Evolutionary conservation across 2,329 filamentous ascomycete species (phyloP).

Genomic region (Fusarium nanum): DNA sequence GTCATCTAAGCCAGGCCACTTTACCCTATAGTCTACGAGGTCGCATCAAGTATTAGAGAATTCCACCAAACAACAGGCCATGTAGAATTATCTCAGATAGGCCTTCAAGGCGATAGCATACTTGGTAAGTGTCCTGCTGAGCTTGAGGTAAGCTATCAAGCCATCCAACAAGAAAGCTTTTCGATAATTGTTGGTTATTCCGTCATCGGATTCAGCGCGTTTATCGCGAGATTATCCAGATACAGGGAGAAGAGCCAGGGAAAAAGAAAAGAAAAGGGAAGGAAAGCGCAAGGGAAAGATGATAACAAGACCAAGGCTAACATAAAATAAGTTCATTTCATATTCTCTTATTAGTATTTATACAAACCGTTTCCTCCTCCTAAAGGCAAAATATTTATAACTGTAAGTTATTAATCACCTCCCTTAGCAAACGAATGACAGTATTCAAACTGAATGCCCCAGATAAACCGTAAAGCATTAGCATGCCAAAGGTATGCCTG

Average conservation of each 20-base stretch:
- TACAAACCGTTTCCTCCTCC: neutral
- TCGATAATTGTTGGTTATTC: neutral
- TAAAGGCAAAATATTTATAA: neutral
- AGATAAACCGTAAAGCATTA: neutral
- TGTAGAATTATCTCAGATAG: neutral
- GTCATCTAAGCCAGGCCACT: neutral
- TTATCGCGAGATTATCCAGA: neutral
- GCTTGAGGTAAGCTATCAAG: neutral
- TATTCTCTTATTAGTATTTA: neutral
- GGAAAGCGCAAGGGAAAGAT: neutral
- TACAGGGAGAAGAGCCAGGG: neutral
- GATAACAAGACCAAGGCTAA: no score
- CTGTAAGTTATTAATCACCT: neutral
- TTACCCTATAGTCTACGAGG: slow-evolving; percentile 9
- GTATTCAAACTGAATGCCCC: neutral
- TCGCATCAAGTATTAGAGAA: neutral
- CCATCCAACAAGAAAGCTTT: neutral
- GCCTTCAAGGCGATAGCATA: neutral
- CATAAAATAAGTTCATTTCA: neutral
- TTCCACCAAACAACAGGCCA: neutral
- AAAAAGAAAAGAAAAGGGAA: neutral
- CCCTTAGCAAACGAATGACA: neutral
- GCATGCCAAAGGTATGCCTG: neutral
- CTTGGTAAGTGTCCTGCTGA: neutral
- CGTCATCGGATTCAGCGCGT: neutral